Evolutionary conservation across 2,329 filamentous ascomycete species (phyloP).

Genomic region (Scytalidium lignicola): DNA sequence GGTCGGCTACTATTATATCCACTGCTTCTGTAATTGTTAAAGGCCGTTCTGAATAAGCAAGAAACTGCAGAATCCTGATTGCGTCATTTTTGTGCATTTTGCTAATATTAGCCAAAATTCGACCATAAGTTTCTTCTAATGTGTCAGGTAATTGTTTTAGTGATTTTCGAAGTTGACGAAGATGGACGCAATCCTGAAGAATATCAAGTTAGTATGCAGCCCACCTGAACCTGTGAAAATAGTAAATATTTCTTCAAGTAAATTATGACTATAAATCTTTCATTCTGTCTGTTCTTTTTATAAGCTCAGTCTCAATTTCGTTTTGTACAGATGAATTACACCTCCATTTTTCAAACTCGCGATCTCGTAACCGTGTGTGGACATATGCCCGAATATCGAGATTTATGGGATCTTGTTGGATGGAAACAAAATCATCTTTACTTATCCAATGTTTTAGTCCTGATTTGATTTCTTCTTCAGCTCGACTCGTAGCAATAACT

Average conservation of each 20-base stretch:
- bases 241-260: too few species aligned
- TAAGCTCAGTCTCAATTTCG: constrained; percentile 17
- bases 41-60: constrained; percentile 21
- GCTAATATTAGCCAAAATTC: constrained; percentile 21
- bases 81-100: constrained; percentile 14
- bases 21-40: constrained; percentile 23
- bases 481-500: constrained; percentile 18
- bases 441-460: constrained; percentile 10
- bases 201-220: constrained; percentile 24
- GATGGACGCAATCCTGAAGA: constrained; percentile 18
- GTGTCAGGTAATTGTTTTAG: constrained; percentile 15
- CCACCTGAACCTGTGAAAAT: constrained; percentile 21
- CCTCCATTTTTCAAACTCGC: constrained; percentile 22
- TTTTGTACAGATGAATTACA: constrained; percentile 13
- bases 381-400: constrained; percentile 26
- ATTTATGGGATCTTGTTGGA: constrained; percentile 17
- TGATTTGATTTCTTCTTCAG: constrained; percentile 20
- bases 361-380: constrained; percentile 11
- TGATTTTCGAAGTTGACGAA: constrained; percentile 5
- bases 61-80: constrained; percentile 21
- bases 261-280: constrained; percentile 10
- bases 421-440: constrained; percentile 11
- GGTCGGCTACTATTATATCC: constrained; percentile 25
- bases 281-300: constrained; percentile 25
- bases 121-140: constrained; percentile 21